Conservation (phyloP, 306 rosid species). For the Corylus americana region DNA sequence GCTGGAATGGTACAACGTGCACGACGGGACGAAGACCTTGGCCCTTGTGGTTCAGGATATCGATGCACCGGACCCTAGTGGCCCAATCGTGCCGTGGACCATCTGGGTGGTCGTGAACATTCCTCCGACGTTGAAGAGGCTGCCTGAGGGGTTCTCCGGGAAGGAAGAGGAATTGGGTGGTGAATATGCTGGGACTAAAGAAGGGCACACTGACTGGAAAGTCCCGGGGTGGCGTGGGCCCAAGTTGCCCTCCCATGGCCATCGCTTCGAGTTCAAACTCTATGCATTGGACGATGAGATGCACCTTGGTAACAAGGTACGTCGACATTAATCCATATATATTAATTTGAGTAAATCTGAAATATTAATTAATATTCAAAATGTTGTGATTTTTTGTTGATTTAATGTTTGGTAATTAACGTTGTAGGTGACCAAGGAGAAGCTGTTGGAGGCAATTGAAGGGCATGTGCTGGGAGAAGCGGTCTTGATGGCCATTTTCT, state of each 20-base stretch:
- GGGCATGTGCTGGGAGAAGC: constrained; percentile 84
- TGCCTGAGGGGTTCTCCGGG: constrained; percentile 79
- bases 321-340: too few relatives aligned
- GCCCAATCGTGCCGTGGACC: constrained; percentile 71
- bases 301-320: constrained; percentile 70
- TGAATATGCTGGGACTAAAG: constrained; percentile 46
- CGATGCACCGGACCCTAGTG: constrained; percentile 62
- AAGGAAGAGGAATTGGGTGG: constrained; percentile 56
- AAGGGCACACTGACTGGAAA: constrained; percentile 68
- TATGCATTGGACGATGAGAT: constrained; percentile 70
- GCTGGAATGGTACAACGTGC: constrained; percentile 82
- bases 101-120: constrained; percentile 76
- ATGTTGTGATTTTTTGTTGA: neutral
- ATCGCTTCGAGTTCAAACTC: constrained; percentile 68
- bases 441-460: constrained; percentile 52
- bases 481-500: constrained; percentile 44
- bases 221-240: constrained; percentile 83
- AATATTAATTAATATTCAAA: too few relatives aligned
- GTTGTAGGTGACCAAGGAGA: constrained; percentile 72
- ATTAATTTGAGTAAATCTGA: too few relatives aligned
- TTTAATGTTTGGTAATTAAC: neutral
- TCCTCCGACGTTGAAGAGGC: constrained; percentile 48
- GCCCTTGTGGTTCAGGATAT: constrained; percentile 77
- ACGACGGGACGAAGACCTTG: constrained; percentile 57
- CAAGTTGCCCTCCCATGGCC: constrained; percentile 60